Evolutionary conservation across 2,329 filamentous ascomycete genomes (phyloP), one percentile per base, ranked within the genome.

Genomic region (Dendryphion nanum): DNA sequence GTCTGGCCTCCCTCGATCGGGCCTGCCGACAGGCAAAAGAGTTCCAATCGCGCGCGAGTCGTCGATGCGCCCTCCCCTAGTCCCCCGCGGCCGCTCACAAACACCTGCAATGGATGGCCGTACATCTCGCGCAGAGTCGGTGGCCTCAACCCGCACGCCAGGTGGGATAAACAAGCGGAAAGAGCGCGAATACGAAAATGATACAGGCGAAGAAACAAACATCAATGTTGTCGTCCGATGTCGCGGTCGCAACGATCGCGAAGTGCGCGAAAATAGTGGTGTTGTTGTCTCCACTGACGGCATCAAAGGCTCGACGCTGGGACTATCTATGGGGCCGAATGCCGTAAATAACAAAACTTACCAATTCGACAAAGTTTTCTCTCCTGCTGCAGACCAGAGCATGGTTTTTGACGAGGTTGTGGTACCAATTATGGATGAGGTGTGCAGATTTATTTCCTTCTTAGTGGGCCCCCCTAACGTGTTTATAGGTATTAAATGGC

Each of bases 191-290:
- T 91, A 84, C 59, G 90, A 91, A 30, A 66, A 77, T 5, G 81
- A 86, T 39, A 57, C 38, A 26, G 78, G 78, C 35, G 83, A 90
- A 54, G 89, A 95, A 66, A 97, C 91, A 6, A 98, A 96, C 63
- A 98, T 98, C 68, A 93, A 94, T 63, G 93, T 98, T 32, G 90
- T 97, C 21, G 94, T 98, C 41, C 80, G 93, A 48, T 98, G 91
- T 70, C 81, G 93, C 52, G 93, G 91, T 4, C 85, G 93, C 47
- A 97, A 87, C 62, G 87, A 95, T 53, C 83, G 91, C 51, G 93
- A 98, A 70, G 83, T 96, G 37, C 79, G 83, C 53, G 93, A 98
- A 66, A 98, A 95, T 68, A 96, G 89, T 62, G 87, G 89, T 26
- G 89, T 97, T 2, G 90, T 97, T 1, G 82, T 98, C 7, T 82